phyloP scores from a whole-genome alignment of 192 early-diverging fungal species.

The Backusella mclennaniae region DNA sequence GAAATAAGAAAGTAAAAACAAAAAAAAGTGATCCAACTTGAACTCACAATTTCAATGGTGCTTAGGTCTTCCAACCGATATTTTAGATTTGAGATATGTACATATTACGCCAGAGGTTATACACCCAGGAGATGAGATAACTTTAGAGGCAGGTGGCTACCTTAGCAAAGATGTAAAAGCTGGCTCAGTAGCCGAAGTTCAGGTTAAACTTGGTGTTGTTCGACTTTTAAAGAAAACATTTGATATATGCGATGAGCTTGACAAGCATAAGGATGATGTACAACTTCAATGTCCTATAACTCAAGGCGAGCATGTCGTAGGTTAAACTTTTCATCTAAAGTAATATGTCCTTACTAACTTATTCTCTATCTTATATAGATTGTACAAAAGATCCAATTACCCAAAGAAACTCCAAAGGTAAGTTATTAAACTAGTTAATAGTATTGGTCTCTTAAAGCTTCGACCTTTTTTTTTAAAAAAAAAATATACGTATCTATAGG shows the following conservation, averaged over 20 bases:
- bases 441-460: background rate
- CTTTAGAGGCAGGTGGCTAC: background rate
- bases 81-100: background rate
- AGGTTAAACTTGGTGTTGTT: conserved; percentile 7
- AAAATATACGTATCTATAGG: background rate
- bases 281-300: conserved; percentile 5
- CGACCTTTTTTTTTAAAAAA: background rate
- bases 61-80: background rate
- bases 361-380: background rate
- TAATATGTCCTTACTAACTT: background rate
- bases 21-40: background rate
- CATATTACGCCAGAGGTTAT: background rate
- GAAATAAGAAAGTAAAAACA: background rate
- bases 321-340: background rate
- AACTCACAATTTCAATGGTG: background rate
- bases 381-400: background rate
- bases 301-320: background rate
- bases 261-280: background rate
- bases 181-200: background rate
- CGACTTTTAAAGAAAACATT: background rate
- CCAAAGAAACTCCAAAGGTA: conserved; percentile 1
- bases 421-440: background rate
- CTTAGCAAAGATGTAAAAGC: background rate
- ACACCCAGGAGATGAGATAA: background rate
- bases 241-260: background rate